Percentiles rank a stretch among this genome's conserved stretches.
These are phyloP conservation scores for Aurifilum marmelostoma DNA, from an alignment of 2,329 filamentous ascomycete genomes.

Conservation along the genomic window DNA sequence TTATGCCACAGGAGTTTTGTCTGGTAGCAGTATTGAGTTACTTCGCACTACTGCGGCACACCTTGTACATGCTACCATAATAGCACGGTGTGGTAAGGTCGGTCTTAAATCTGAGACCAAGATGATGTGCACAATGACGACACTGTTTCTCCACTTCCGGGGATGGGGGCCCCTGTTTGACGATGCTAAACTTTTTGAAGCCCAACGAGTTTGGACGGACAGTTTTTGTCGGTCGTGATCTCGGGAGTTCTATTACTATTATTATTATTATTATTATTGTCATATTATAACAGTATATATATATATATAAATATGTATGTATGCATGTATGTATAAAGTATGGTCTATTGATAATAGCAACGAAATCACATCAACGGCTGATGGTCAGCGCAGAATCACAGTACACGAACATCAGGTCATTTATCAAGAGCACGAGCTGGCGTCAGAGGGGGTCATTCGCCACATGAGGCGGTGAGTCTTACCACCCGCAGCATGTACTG, in stretches of 20 bases:
- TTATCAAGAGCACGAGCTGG: neutral
- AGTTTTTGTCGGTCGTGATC: neutral
- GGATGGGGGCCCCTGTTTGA: no score
- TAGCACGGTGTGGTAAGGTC: neutral
- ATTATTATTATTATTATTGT: no score
- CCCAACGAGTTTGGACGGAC: neutral
- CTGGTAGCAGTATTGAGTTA: no score
- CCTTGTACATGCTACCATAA: neutral
- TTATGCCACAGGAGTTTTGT: no score
- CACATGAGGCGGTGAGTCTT: neutral
- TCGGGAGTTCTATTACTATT: no score
- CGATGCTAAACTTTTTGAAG: neutral
- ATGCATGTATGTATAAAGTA: neutral
- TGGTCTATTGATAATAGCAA: no score
- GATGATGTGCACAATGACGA: slow-evolving; percentile 23
- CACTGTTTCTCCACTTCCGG: slow-evolving; percentile 16
- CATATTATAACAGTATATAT: neutral
- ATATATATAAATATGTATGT: no score
- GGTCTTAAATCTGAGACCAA: slow-evolving; percentile 15
- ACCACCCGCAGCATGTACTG: neutral
- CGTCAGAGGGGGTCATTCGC: neutral
- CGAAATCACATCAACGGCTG: neutral
- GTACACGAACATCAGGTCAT: neutral
- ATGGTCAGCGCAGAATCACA: neutral
- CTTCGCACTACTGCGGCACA: neutral